A percentile compares a stretch with the other conserved stretches of the same genome.
phyloP scores from a whole-genome alignment of 2,329 filamentous ascomycete genomes.

The Cordyceps fumosorosea region DNA sequence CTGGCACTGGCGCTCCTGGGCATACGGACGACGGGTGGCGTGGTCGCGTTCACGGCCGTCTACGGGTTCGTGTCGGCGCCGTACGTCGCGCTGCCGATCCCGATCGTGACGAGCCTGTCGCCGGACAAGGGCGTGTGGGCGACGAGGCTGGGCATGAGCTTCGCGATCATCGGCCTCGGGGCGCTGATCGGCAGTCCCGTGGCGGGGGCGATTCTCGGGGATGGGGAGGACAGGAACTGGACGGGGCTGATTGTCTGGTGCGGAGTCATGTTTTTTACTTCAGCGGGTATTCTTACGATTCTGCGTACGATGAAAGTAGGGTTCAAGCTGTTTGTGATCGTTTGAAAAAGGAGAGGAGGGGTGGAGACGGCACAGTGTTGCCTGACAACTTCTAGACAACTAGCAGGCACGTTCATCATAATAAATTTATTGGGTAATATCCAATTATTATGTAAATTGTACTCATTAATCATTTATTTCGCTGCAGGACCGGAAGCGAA shows the following conservation, averaged over 20 bases:
- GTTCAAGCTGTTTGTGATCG: background rate
- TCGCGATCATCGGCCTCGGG: conserved; percentile 14
- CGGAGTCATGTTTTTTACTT: background rate
- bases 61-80: conserved; percentile 17
- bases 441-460: no score
- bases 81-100: conserved; percentile 14
- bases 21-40: conserved; percentile 8
- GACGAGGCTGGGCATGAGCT: conserved; percentile 16
- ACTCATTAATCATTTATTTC: no score
- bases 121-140: conserved; percentile 13
- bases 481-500: no score
- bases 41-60: conserved; percentile 12
- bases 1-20: conserved; percentile 13
- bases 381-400: no score
- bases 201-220: conserved; percentile 9
- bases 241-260: conserved; percentile 5
- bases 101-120: conserved; percentile 14
- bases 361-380: no score
- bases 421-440: no score
- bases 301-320: conserved; percentile 1
- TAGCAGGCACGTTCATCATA: no score
- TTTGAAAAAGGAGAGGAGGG: background rate
- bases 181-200: conserved; percentile 16
- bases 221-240: background rate
- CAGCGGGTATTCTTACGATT: background rate